Base-by-base conservation (phyloP, 164 flowering plant genomes). In the Platanus orientalis region DNA sequence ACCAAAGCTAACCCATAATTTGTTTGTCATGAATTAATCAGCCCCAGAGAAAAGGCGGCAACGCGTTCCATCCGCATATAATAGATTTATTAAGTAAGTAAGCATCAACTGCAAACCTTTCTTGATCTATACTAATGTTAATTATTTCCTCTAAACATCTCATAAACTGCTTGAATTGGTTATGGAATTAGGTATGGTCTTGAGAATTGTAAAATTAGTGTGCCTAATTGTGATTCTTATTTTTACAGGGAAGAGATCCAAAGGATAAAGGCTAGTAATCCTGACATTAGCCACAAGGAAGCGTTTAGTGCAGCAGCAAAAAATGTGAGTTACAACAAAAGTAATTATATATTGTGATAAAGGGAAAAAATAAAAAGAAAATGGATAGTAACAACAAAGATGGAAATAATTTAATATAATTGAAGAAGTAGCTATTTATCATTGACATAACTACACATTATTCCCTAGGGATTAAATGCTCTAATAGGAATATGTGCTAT, bases 31-130 rank as follows among this genome's bases (percentile, higher is more conserved):
- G 26, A 29, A 47, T 54, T 50, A 36, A 60, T 60, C 91, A 83
- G 81, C 88, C 14, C 86, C 86, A 26, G 88, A 80, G 77, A 89
- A 87, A 68, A 71, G 89, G 67, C 96, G 89, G 67, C 96, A 85
- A 47, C 87, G 96, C 1, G 90, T 81, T 75, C 96, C 96, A 32
- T 89, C 96, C 14, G 96, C 96, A 6, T 89, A 89, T 58, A 89
- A 89, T 78, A 74, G 78, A 66, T 89, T 89, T 62, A 89, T 89
- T 20, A 89, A 85, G 96, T 89, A 73, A 80, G 95, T 78, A 5
- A 61, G 10, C 28, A 19, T 24, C 20, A 14, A 26, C 3, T 26
- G 13, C 27, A n/a, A 13, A 36, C 30, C 12, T 9, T 20, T 16
- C 27, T 48, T 30, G 5, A 16, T 20, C 2, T 7, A 17, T n/a